These are phyloP conservation scores for Bathelium albidoporum DNA, from an alignment of 495 filamentous ascomycete species.

Conservation along the genomic window DNA sequence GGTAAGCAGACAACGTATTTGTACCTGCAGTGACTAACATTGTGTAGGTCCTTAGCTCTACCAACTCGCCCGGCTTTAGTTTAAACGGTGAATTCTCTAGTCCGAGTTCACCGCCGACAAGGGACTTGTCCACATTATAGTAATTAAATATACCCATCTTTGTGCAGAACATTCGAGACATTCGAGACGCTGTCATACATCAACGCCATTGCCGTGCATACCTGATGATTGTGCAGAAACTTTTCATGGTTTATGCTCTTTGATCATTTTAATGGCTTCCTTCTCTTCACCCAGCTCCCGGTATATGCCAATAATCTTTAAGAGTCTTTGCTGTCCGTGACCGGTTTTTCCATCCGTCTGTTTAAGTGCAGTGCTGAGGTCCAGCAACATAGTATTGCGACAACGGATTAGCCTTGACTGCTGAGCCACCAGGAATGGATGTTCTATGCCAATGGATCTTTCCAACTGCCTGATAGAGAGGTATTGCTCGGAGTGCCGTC, in stretches of 20 bases:
- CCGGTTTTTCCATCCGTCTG: slow-evolving; percentile 50
- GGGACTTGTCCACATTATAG: neutral
- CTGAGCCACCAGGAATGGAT: slow-evolving; percentile 57
- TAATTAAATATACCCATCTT: too few species aligned
- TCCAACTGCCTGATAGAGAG: slow-evolving; percentile 43
- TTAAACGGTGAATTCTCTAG: slow-evolving; percentile 60
- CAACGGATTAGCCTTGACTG: slow-evolving; percentile 47
- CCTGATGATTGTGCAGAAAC: slow-evolving; percentile 3
- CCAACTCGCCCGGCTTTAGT: slow-evolving; percentile 73
- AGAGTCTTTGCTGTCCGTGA: slow-evolving; percentile 45
- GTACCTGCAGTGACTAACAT: neutral
- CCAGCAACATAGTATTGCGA: slow-evolving; percentile 69
- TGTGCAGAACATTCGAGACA: slow-evolving; percentile 12
- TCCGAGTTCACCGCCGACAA: neutral
- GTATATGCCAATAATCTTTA: slow-evolving; percentile 68
- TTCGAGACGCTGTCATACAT: neutral
- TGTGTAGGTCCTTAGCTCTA: slow-evolving; percentile 71
- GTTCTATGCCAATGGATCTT: slow-evolving; percentile 42
- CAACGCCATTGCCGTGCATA: slow-evolving; percentile 27
- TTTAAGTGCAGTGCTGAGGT: slow-evolving; percentile 69
- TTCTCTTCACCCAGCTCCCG: slow-evolving; percentile 60
- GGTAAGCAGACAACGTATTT: slow-evolving; percentile 36
- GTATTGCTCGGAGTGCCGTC: slow-evolving; percentile 48
- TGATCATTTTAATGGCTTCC: slow-evolving; percentile 55
- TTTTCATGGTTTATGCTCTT: slow-evolving; percentile 47